Conservation (phyloP, 345 rosid species). For the Eucalyptus erythrocorys region DNA sequence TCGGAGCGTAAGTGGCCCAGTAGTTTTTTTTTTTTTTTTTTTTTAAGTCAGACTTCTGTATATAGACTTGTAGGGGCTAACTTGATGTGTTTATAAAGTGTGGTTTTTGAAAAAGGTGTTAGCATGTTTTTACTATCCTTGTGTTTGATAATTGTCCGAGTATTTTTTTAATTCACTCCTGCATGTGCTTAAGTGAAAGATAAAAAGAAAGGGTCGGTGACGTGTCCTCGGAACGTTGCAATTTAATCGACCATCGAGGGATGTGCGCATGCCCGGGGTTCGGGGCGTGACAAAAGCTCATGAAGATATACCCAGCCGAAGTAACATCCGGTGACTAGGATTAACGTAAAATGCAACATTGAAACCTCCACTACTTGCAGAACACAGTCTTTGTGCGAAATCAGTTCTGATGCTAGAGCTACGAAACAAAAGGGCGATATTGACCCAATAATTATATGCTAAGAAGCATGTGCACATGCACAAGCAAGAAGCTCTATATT, state of each 20-base stretch:
- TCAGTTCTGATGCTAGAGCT: neutral
- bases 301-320: neutral
- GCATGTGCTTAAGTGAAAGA: too few species aligned
- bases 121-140: too few species aligned
- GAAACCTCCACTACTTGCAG: neutral
- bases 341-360: neutral
- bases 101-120: too few species aligned
- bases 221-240: fast-evolving
- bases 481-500: neutral
- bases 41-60: too few species aligned
- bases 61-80: too few species aligned
- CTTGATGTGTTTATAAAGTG: too few species aligned
- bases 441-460: neutral
- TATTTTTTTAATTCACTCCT: too few species aligned
- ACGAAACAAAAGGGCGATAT: neutral
- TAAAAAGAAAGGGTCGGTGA: too few species aligned
- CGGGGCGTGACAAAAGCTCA: neutral
- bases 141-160: too few species aligned
- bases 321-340: neutral
- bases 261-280: fast-evolving
- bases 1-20: fast-evolving
- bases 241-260: too few species aligned
- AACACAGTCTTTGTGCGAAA: neutral
- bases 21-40: too few species aligned
- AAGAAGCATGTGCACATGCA: neutral